Evolutionary conservation across 192 early-diverging fungal genomes (phyloP), one percentile per base, ranked within the genome.

Genomic region (Podila verticillata): DNA sequence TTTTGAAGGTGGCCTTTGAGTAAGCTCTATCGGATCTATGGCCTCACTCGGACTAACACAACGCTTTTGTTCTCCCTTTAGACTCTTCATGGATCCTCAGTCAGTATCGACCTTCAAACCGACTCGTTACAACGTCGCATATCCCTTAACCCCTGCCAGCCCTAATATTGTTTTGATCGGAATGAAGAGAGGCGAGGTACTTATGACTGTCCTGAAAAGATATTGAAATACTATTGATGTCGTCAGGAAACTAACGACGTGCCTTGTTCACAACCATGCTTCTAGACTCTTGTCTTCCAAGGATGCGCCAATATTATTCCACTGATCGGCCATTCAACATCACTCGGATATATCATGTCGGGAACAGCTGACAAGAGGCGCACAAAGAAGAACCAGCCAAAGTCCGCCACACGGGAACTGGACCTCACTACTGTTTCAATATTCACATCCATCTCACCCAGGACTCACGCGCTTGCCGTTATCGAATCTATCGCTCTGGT

Each of bases 271-370:
- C 4, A 17, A 24, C 15, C 48, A 7, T 32, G 51, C 32, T 66
- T 19, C 20, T 57, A 89, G 87, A 68, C 79, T 10, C 59, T 89
- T 39, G 82, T 85, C 4, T 89, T 89, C 63, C 73, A 84, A 60
- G 88, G 88, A 34, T 74, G 80, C 48, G 79, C 71, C 22, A 57
- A 84, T 17, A 36, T 88, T n/a, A 83, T 85, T 20, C 74, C 85
- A 19, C 44, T 89, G 2, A 73, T 78, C 61, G 88, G 88, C 22
- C 57, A 85, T 19, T 65, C 78, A 12, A 73, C 75, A 7, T 65
- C 82, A 12, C 58, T 84, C 39, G 87, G 87, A 24, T 67, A 85
- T 22, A 63, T 74, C 7, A 74, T 89, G 47, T 63, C 75, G 48
- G 75, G 75, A 63, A 67, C 69, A 15, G 49, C 68, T 4, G 56